Percentiles rank a stretch among this genome's conserved stretches.
These are phyloP conservation scores for Penicillium sp. DNA, from an alignment of 2,329 filamentous ascomycete species.

Conservation along the genomic window DNA sequence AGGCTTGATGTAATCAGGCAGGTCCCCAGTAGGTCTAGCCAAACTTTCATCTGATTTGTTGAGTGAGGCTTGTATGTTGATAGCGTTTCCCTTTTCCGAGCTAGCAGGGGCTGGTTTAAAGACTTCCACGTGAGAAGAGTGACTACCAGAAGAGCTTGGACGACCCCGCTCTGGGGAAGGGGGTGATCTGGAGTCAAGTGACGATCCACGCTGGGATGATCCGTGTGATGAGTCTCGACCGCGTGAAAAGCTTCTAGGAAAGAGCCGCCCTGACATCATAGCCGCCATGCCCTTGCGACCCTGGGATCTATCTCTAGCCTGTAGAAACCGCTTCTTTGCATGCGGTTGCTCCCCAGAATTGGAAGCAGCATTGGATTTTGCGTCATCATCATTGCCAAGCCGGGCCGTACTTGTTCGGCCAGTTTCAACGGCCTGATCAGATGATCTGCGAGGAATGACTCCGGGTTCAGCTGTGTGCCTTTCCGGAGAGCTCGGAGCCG, in stretches of 20 bases:
- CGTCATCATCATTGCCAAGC: constrained; percentile 9
- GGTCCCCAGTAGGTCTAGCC: constrained; percentile 62
- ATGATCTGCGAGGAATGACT: constrained; percentile 35
- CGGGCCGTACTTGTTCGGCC: constrained; percentile 12
- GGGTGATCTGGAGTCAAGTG: constrained; percentile 39
- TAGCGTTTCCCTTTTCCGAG: constrained; percentile 61
- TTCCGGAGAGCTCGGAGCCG: constrained; percentile 34
- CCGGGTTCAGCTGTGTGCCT: constrained; percentile 36
- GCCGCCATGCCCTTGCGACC: constrained; percentile 50
- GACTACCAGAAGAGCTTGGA: constrained; percentile 43
- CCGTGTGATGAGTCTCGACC: constrained; percentile 43
- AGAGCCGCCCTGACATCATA: constrained; percentile 43
- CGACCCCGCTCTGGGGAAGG: constrained; percentile 26
- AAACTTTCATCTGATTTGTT: constrained; percentile 72
- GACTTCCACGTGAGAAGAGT: constrained; percentile 24
- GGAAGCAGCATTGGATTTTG: constrained; percentile 13
- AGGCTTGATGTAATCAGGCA: constrained; percentile 66
- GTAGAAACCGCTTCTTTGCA: constrained; percentile 14
- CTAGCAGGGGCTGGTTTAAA: not conserved
- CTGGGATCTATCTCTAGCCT: constrained; percentile 16
- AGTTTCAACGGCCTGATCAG: constrained; percentile 34
- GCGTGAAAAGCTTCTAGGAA: constrained; percentile 37
- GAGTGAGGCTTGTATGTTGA: constrained; percentile 72
- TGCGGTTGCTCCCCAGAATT: constrained; percentile 7
- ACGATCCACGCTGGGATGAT: constrained; percentile 42